Base-by-base conservation (phyloP, 73 alveolate genomes). In the Uronychia setigera region DNA sequence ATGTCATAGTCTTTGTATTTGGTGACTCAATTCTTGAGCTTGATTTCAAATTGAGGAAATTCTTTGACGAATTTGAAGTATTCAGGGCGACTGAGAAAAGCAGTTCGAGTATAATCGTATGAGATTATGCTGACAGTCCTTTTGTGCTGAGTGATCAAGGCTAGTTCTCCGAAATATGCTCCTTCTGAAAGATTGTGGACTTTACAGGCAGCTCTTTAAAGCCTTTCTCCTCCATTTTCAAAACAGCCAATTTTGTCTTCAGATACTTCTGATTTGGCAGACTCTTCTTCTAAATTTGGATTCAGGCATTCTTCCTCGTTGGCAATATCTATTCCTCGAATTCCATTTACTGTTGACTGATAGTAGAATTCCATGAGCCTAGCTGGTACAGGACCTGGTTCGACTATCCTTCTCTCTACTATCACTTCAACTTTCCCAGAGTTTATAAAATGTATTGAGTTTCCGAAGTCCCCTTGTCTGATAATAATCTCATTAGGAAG, bases 131-230 rank as follows among this genome's bases (percentile, higher is more conserved):
- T 78, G 9, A 92, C 84, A 31, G 95, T 90, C 57, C 95, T 32
- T 59, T 90, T 85, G n/a, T 81, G 79, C 33, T 80, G 85, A 0
- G 92, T 85, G 1, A 90, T 26, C 0, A 90, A 60, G 26, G 91
- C 95, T 5, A 90, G 57, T 59, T 90, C 95, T 1, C 95, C 95
- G 58, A 90, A 90, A 67, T 85, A 90, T n/a, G 28, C 19, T 28
- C 95, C 95, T n/a, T n/a, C 60, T 27, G 74, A n/a, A 0, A 82
- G 83, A 1, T 25, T 67, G 28, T 75, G 33, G 0, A 35, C 74
- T 74, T 5, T 11, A 5, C 26, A 67, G 14, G 30, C 13, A 67
- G 30, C 14, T 5, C 26, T 28, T 26, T 67, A 13, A 5, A 28
- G 79, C 67, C 67, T 46, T 19, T 46, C 67, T 46, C 67, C 67